Evolutionary conservation across 371 early-diverging fungal genomes (phyloP).

Genomic region (Saksenaea vasiformis): DNA sequence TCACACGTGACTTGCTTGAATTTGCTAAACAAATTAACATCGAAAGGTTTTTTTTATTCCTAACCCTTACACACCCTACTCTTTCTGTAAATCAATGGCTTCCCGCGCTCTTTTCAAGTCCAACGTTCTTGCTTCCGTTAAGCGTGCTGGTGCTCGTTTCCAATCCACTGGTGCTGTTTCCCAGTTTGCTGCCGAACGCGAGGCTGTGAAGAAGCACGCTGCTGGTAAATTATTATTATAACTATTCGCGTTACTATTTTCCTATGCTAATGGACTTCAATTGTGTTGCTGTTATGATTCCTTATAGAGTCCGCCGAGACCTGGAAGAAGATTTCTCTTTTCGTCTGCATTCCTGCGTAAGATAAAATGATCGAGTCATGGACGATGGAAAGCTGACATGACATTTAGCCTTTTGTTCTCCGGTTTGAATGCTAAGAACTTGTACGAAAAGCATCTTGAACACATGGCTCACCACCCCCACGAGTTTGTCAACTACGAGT

Average conservation of each 20-base stretch:
- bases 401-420: slow-evolving; percentile 42
- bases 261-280: not conserved
- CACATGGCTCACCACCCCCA: slow-evolving; percentile 47
- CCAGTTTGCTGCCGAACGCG: slow-evolving; percentile 38
- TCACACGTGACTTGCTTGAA: slow-evolving; percentile 2
- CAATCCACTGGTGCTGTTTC: slow-evolving; percentile 30
- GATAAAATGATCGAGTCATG: not conserved
- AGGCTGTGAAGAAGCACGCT: slow-evolving; percentile 50
- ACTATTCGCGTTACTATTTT: not conserved
- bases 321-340: slow-evolving; percentile 56
- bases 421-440: slow-evolving; percentile 46
- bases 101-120: slow-evolving; percentile 32
- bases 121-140: slow-evolving; percentile 30
- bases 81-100: slow-evolving; percentile 24
- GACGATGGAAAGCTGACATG: not conserved
- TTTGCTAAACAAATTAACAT: not conserved
- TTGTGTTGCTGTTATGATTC: not conserved
- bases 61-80: slow-evolving; percentile 4
- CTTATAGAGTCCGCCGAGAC: slow-evolving; percentile 44
- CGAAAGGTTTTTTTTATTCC: slow-evolving; percentile 8
- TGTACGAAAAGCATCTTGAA: slow-evolving; percentile 39
- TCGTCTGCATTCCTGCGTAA: slow-evolving; percentile 52
- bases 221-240: too few relatives aligned
- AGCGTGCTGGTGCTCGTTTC: slow-evolving; percentile 49
- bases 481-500: slow-evolving; percentile 45